phyloP scores from a whole-genome alignment of 805 yeast genomes.

The Yamadazyma paraphyllophila region DNA sequence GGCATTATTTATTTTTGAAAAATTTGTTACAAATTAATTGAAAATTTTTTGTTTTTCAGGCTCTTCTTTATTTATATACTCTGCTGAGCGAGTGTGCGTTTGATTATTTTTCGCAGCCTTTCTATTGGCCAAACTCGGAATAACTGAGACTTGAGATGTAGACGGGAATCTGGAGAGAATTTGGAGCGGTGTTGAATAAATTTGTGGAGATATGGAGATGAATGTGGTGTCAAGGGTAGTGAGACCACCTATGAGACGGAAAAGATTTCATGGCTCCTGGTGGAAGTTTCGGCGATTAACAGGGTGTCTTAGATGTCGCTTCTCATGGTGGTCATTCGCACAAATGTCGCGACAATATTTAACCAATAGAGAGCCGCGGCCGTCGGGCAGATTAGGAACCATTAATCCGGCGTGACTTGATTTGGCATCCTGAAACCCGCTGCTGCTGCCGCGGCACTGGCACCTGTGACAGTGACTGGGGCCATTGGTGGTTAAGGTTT shows the following conservation, averaged over 20 bases:
- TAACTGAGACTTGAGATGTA: not conserved
- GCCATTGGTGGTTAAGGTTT: too few relatives aligned
- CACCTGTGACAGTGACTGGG: too few relatives aligned
- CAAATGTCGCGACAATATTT: not conserved
- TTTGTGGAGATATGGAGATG: not conserved
- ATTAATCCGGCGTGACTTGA: not conserved
- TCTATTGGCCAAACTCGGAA: slow-evolving; percentile 6
- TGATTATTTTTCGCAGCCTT: slow-evolving; percentile 8
- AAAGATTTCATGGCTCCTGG: too few relatives aligned
- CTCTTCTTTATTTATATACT: slow-evolving; percentile 4
- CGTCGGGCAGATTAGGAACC: not conserved
- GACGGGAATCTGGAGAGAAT: not conserved
- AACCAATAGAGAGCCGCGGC: not conserved
- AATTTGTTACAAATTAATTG: not conserved
- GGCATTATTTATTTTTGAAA: slow-evolving; percentile 30
- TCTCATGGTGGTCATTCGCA: too few relatives aligned
- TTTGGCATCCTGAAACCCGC: too few relatives aligned
- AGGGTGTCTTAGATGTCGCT: too few relatives aligned
- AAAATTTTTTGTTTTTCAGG: slow-evolving; percentile 5
- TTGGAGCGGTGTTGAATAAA: too few relatives aligned
- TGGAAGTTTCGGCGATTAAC: too few relatives aligned
- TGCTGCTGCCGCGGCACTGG: too few relatives aligned
- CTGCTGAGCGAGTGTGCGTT: slow-evolving; percentile 4
- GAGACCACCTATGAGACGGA: too few relatives aligned
- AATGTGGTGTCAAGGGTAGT: not conserved